Base-by-base conservation (phyloP, 176 grass and related monocot genomes). In the Dactylis glomerata region DNA sequence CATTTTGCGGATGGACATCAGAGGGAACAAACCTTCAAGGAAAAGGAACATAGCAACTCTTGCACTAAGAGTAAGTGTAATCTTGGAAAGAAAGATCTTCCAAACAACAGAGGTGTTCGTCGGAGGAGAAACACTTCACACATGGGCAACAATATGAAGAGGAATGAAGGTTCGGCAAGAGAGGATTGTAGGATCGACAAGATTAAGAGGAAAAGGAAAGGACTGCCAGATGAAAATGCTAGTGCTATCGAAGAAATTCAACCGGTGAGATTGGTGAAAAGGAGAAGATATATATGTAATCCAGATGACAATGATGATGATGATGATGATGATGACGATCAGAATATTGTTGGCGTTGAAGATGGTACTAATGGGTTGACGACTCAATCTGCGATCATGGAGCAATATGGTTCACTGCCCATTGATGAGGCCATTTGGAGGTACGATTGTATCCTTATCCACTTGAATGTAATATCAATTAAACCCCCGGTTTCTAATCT, bases 381-480 rank as follows among this genome's bases (percentile, higher is more conserved):
- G 5, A 15, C 41, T 2, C 32, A 87, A 31, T 44, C 2, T 40
- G 7, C 5, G 54, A 17, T 17, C 23, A 5, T 5, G 15, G 44
- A 68, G 37, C 5, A 2, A n/a, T 26, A 28, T 80, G 59, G 66
- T 46, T 82, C 37, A 0, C 32, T 46, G 11, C 85, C 79, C 10
- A 33, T 87, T 6, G 71, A 82, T 8, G 62, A 76, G 56, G 49
- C 86, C 46, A 76, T 5, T 10, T 88, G 86, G 86, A 88, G 86
- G 86, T 88, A 77, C 22, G 3, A 46, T 27, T 6, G 32, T 75
- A 31, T 9, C 22, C 1, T 11, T 44, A 40, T 11, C 3, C 17
- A 15, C 22, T 77, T 59, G 1, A 68, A 54, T 5, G 40, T 19
- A 27, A 28, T 9, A n/a, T 17, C 61, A 31, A 81, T 5, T 55